Evolutionary conservation across 352 stramenopile genomes (phyloP), one percentile per base, ranked within the genome.

Genomic region (Pythium aquatile): DNA sequence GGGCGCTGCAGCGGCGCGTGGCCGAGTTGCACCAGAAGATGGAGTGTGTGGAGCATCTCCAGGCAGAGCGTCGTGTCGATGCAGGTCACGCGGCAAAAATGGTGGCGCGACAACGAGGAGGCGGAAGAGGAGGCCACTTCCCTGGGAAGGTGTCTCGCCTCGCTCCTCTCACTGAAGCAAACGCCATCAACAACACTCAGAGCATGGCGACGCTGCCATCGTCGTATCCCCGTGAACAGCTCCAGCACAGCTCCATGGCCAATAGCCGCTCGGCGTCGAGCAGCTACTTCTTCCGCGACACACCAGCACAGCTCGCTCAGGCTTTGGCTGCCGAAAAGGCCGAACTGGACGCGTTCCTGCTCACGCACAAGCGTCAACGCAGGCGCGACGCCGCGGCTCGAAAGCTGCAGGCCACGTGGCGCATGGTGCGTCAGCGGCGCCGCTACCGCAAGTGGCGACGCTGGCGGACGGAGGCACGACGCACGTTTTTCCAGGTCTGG

Each of bases 371-470:
- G 8, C 64, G 58, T 37, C 73, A 77, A 54, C 55, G 37, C 30
- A 75, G 71, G 17, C 73, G 78, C 46, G 46, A 46, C 0, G 55
- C 63, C 6, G 73, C 75, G 1, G 78, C 77, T 8, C 33, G 46
- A 4, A 75, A 69, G 40, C 70, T 93, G 5, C 84, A 93, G 54
- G 64, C 81, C 8, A 75, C 58, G 1, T 91, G 79, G 80, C 72
- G 79, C 13, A 91, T 91, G 82, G 60, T 72, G 24, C 35, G 58
- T 0, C 65, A 57, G 3, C 76, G 76, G 0, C 72, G 73, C 0
- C 65, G 68, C 2, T 93, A 81, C 68, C 44, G 71, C 10, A 62
- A 63, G n/a, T 93, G 84, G 84, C 64, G 66, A 11, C 63, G 51
- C 2, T 63, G 79, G 14, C 76, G 75, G 16, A 74, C 49, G 16